Evolutionary conservation across 169 alveolate genomes (phyloP), one percentile per base, ranked within the genome.

Genomic region (Cryptosporidium parvum): DNA sequence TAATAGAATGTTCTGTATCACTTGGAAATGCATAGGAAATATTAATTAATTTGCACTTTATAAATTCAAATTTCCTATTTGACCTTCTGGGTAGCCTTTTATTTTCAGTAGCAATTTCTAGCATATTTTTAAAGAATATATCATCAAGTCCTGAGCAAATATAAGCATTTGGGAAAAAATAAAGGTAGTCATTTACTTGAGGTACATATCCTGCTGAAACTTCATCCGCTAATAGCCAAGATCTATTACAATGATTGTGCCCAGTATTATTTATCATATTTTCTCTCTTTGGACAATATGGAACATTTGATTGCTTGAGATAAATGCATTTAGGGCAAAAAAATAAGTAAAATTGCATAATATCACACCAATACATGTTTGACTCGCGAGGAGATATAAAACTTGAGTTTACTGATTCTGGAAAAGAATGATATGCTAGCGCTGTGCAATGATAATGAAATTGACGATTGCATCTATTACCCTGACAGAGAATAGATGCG

Each of bases 281-380:
- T 35, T 80, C 89, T 29, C 89, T 35, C 26, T 65, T 80, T 44
- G 89, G 71, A 16, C 56, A 52, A 59, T 73, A 73, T 59, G 89
- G 73, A 62, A 59, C 75, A 39, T 65, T 80, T 62, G 80, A 62
- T 42, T 59, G 69, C n/a, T 65, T 80, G 16, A 80, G 37, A 4
- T 80, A 51, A 42, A 80, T 80, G 29, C 89, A 80, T 42, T 80
- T 80, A 1, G 89, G 89, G 37, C 89, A 80, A 48, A 62, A 80
- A 62, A 80, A 80, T 23, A 65, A 39, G 35, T 61, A 62, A 67
- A 62, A 80, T 39, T 45, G 72, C 73, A 59, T 62, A 9, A 80
- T 67, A 62, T 80, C 89, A 29, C 80, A 59, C 89, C 89, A 80
- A 62, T 80, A 80, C 29, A 44, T 31, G 53, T 65, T 58, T 39